phyloP scores from a whole-genome alignment of 2,329 filamentous ascomycete genomes.

The Colletotrichum falcatum region DNA sequence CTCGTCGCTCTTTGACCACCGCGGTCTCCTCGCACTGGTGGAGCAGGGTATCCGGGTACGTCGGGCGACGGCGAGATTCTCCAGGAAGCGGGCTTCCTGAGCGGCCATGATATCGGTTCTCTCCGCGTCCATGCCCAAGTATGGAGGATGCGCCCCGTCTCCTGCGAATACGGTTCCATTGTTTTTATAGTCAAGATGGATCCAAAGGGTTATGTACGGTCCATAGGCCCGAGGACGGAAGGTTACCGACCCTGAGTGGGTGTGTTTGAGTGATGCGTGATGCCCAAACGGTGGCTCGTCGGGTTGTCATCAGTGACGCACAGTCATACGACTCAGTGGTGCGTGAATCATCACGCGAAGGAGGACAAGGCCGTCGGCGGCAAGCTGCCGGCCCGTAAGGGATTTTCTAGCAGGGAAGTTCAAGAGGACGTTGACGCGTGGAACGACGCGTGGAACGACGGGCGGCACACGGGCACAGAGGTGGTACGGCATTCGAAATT shows the following conservation, averaged over 20 bases:
- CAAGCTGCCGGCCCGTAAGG: background rate
- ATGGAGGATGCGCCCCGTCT: background rate
- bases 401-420: background rate
- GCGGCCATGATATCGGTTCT: background rate
- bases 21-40: background rate
- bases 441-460: background rate
- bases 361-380: background rate
- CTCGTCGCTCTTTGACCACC: background rate
- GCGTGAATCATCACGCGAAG: background rate
- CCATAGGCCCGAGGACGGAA: background rate
- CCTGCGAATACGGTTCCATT: background rate
- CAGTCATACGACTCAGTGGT: background rate
- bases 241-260: background rate
- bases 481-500: background rate
- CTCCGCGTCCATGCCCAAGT: background rate
- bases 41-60: constrained; percentile 27
- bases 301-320: background rate
- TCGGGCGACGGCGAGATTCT: constrained; percentile 21
- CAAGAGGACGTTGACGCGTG: background rate
- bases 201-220: too few relatives aligned
- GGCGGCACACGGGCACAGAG: background rate
- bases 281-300: background rate
- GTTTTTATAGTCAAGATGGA: background rate
- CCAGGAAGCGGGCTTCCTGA: constrained; percentile 2
- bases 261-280: background rate